Evolutionary conservation across 2,329 filamentous ascomycete species (phyloP).

Genomic region (Alternaria viburni): DNA sequence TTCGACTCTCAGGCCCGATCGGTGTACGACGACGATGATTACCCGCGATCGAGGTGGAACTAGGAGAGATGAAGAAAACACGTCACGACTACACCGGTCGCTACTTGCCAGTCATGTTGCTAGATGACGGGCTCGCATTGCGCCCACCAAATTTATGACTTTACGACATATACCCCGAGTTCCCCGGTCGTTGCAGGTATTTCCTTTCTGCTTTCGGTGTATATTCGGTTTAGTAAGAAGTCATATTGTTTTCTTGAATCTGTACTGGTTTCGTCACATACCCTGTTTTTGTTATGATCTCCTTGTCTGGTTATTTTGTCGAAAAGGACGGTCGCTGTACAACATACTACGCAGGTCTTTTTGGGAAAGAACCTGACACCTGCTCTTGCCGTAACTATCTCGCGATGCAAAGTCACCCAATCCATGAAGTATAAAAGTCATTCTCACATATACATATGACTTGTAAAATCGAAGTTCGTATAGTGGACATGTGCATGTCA

Average conservation of each 20-base stretch:
- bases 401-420: neutral
- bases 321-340: neutral
- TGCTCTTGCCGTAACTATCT: neutral
- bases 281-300: neutral
- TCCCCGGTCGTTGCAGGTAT: neutral
- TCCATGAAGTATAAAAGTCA: neutral
- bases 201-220: neutral
- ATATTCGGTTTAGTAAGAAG: neutral
- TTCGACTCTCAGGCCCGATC: conserved; percentile 39
- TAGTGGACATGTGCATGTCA: no score
- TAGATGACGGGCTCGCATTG: neutral
- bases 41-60: conserved; percentile 29
- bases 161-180: conserved; percentile 13
- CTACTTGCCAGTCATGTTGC: conserved; percentile 26
- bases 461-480: no score
- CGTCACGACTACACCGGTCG: conserved; percentile 39
- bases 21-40: conserved; percentile 42
- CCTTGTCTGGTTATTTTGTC: neutral
- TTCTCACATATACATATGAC: no score
- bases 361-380: neutral
- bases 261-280: neutral
- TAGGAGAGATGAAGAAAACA: conserved; percentile 37
- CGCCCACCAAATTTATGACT: neutral
- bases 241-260: neutral
- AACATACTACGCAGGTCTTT: neutral